Percentiles rank a stretch among this genome's conserved stretches.
These are phyloP conservation scores for Senna tora DNA, from an alignment of 306 rosid species.

Conservation along the genomic window DNA sequence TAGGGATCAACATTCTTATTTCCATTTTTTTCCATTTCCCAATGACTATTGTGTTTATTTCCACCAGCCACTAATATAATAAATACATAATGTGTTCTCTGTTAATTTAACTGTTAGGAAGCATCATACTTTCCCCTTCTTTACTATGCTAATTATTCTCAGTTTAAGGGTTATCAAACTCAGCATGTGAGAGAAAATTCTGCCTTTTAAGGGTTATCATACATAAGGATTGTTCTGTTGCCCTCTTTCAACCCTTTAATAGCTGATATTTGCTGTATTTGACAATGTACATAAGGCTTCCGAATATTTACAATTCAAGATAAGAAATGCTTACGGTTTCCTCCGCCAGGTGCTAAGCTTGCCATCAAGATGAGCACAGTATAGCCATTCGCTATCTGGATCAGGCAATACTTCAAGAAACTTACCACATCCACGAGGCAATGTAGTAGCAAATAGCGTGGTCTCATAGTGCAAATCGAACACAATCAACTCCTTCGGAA, in stretches of 20 bases:
- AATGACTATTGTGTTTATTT: background rate
- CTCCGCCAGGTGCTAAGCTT: constrained; percentile 93
- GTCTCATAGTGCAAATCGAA: constrained; percentile 87
- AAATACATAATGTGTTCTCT: no score
- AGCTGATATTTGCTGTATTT: background rate
- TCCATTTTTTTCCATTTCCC: background rate
- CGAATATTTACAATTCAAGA: background rate
- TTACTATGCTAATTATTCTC: background rate
- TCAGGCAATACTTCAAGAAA: constrained; percentile 85
- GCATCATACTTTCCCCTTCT: background rate
- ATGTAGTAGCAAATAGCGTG: constrained; percentile 54
- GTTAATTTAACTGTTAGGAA: no score
- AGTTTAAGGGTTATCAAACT: background rate
- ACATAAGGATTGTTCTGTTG: background rate
- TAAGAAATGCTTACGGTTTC: constrained; percentile 68
- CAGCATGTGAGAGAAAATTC: no score
- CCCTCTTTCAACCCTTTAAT: background rate
- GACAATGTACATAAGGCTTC: background rate
- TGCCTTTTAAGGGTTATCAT: background rate
- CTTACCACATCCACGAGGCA: constrained; percentile 94
- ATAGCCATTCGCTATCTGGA: constrained; percentile 70
- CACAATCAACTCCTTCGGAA: constrained; percentile 90
- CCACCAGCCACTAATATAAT: background rate
- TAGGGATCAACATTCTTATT: background rate
- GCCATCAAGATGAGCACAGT: constrained; percentile 93